These are phyloP conservation scores for Rhododendron vialii DNA, from an alignment of 148 eudicot species.

Conservation along the genomic window DNA sequence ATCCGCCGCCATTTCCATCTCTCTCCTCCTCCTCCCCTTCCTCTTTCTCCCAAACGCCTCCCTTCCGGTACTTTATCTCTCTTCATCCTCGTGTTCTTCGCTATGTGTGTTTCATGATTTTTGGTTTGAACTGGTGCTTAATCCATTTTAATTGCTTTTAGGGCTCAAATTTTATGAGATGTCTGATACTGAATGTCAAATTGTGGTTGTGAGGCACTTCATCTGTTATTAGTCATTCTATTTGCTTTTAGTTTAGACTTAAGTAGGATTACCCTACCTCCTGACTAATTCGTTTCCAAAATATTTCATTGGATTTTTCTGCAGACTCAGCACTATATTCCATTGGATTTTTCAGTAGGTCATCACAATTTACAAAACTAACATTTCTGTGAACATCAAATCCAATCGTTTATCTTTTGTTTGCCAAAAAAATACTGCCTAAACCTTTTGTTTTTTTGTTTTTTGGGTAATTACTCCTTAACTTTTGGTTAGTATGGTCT, in stretches of 20 bases:
- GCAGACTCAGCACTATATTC: background rate
- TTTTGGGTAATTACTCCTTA: background rate
- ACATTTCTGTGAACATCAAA: background rate
- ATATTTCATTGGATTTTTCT: background rate
- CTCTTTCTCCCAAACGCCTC: constrained; percentile 21
- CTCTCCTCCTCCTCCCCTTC: constrained; percentile 20
- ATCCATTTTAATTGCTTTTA: background rate
- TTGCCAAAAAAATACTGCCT: background rate
- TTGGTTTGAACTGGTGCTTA: background rate
- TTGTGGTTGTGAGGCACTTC: background rate
- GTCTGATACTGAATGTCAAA: background rate
- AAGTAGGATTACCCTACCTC: background rate
- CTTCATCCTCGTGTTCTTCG: background rate
- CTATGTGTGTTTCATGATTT: background rate
- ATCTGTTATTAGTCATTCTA: background rate
- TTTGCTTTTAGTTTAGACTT: background rate
- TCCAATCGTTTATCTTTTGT: background rate
- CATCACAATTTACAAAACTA: background rate
- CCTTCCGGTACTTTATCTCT: constrained; percentile 25
- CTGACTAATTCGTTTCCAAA: background rate
- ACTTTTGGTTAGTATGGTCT: background rate
- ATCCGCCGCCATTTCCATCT: constrained; percentile 23
- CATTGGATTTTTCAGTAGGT: background rate
- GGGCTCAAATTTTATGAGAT: background rate
- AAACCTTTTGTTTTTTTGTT: background rate